phyloP scores from a whole-genome alignment of 805 yeast genomes.

The Hanseniaspora valbyensis region DNA sequence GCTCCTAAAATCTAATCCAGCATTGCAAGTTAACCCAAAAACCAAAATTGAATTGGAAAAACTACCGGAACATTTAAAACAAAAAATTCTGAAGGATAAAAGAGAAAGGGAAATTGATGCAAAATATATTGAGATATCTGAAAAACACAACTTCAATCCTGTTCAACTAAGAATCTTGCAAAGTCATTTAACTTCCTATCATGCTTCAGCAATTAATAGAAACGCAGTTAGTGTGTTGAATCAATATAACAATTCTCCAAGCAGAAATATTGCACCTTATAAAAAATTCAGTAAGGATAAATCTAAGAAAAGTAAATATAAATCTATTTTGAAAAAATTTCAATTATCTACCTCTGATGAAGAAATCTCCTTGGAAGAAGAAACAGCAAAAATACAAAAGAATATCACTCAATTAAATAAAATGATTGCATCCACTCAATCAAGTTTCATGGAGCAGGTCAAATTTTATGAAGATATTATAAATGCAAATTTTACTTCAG shows the following conservation, averaged over 20 bases:
- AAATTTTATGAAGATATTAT: constrained; percentile 8
- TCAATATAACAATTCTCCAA: constrained; percentile 1
- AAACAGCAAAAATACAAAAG: constrained; percentile 9
- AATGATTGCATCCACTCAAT: constrained; percentile 8
- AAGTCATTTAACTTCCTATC: constrained; percentile 9
- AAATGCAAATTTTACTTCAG: constrained; percentile 5
- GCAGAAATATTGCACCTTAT: neutral
- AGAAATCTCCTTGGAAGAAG: constrained; percentile 6
- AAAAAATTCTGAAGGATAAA: constrained; percentile 6
- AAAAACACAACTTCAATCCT: constrained; percentile 15
- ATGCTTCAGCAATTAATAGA: constrained; percentile 11
- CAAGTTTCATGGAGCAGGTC: constrained; percentile 5
- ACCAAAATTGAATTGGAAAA: constrained; percentile 10
- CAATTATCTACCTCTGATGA: neutral
- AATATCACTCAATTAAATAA: constrained; percentile 11
- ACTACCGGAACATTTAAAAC: constrained; percentile 9
- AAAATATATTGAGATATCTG: constrained; percentile 13
- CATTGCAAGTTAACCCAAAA: constrained; percentile 12
- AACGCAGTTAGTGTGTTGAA: constrained; percentile 5
- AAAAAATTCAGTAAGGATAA: neutral
- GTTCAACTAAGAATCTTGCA: constrained; percentile 13
- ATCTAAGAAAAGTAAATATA: constrained; percentile 7
- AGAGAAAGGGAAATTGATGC: constrained; percentile 13
- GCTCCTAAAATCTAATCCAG: constrained; percentile 6
- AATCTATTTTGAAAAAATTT: constrained; percentile 9